Evolutionary conservation across 2,329 filamentous ascomycete genomes (phyloP).

Genomic region (Venturia carpophila): DNA sequence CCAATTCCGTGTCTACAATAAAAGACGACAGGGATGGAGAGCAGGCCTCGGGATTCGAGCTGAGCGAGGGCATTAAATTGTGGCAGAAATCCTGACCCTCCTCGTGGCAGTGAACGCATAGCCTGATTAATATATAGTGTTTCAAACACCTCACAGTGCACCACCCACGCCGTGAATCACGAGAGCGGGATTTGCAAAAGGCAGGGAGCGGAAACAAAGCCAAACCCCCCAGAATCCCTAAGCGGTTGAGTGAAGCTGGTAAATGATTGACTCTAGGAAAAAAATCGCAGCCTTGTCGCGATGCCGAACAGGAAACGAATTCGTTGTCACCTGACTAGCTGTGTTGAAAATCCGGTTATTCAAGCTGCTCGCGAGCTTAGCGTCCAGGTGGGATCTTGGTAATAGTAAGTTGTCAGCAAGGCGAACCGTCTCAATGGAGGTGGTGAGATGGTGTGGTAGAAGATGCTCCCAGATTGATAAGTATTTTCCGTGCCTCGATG

Average conservation of each 20-base stretch:
- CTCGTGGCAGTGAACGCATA: background rate
- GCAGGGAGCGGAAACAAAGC: background rate
- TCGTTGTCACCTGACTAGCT: background rate
- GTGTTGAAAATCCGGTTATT: background rate
- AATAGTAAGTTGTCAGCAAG: too few relatives aligned
- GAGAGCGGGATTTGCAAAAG: background rate
- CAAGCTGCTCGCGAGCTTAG: background rate
- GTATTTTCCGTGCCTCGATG: background rate
- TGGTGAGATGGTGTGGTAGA: too few relatives aligned
- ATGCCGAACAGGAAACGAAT: background rate
- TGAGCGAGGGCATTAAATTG: background rate
- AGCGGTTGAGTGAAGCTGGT: background rate
- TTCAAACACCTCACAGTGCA: constrained; percentile 11
- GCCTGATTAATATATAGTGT: constrained; percentile 3
- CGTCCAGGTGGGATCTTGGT: too few relatives aligned
- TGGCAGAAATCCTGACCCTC: constrained; percentile 2
- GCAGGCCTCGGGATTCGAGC: background rate
- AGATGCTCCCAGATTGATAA: background rate
- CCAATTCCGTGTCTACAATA: constrained; percentile 3
- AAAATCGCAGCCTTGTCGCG: background rate
- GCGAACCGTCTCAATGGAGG: too few relatives aligned
- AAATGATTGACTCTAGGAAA: background rate
- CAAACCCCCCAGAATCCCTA: background rate
- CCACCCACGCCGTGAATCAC: background rate
- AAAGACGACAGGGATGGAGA: background rate